These are phyloP conservation scores for Lanzia echinophila DNA, from an alignment of 2,329 filamentous ascomycete genomes.

Conservation along the genomic window DNA sequence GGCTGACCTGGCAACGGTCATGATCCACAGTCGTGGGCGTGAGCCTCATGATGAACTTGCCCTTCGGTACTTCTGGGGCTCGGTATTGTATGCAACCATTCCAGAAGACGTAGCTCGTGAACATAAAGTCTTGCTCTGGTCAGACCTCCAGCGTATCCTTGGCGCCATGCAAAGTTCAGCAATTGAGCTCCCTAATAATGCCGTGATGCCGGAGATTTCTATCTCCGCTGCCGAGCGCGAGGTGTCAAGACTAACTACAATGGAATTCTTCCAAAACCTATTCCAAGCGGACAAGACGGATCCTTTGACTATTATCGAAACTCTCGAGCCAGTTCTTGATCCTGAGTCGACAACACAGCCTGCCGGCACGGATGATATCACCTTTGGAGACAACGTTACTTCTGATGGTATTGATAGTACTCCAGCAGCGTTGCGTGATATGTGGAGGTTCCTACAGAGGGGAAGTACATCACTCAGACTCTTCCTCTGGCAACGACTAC, in stretches of 20 bases:
- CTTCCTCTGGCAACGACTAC: constrained; percentile 85
- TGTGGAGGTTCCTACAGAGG: constrained; percentile 76
- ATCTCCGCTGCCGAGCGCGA: constrained; percentile 79
- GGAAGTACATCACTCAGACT: constrained; percentile 78
- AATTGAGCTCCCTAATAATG: constrained; percentile 72
- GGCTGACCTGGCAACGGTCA: constrained; percentile 49
- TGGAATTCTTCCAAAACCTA: constrained; percentile 90
- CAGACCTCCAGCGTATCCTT: constrained; percentile 53
- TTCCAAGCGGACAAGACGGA: constrained; percentile 79
- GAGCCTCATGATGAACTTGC: constrained; percentile 35
- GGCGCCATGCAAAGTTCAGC: constrained; percentile 39
- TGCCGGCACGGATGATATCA: constrained; percentile 13
- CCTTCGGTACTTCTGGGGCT: constrained; percentile 61
- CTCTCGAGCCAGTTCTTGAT: constrained; percentile 84
- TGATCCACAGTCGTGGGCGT: constrained; percentile 33
- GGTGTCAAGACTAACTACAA: constrained; percentile 85
- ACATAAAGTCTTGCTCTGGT: constrained; percentile 54
- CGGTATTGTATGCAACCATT: constrained; percentile 53
- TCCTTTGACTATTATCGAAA: constrained; percentile 81
- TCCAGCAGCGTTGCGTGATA: constrained; percentile 53
- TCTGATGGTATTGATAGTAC: constrained; percentile 23
- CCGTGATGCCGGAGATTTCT: constrained; percentile 82
- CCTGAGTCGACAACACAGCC: constrained; percentile 48
- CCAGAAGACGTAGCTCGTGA: constrained; percentile 49
- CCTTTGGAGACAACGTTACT: constrained; percentile 7